Conservation (phyloP, 1,284 basidiomycete genomes). For the Kalmanozyma brasiliensis region DNA sequence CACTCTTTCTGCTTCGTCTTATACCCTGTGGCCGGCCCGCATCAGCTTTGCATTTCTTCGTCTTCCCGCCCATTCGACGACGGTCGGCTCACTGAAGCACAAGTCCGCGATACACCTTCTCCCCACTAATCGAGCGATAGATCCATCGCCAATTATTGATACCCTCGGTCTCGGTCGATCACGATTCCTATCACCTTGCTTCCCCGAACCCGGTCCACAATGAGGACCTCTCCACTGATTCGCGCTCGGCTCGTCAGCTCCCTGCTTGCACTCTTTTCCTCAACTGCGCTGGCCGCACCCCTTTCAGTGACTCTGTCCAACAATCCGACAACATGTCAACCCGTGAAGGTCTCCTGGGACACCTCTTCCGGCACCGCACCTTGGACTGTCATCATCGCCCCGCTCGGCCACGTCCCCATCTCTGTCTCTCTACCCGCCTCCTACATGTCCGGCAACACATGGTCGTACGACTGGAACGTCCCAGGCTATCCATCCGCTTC, state of each 20-base stretch:
- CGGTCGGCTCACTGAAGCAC: too few species aligned
- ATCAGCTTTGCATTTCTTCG: not conserved
- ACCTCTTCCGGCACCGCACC: conserved; percentile 39
- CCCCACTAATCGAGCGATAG: too few species aligned
- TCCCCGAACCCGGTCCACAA: not conserved
- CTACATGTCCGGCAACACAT: conserved; percentile 28
- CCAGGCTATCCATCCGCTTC: conserved; percentile 29
- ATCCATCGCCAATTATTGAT: too few species aligned
- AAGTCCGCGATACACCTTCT: not conserved
- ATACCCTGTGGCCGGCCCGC: conserved; percentile 4
- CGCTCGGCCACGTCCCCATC: conserved; percentile 37
- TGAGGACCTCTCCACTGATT: not conserved
- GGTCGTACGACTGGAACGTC: conserved; percentile 40
- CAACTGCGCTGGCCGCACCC: conserved; percentile 37
- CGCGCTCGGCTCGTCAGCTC: not conserved
- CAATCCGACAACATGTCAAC: conserved; percentile 36
- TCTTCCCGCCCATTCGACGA: not conserved
- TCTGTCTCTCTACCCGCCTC: conserved; percentile 30
- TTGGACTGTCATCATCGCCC: conserved; percentile 46
- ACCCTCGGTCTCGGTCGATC: too few species aligned
- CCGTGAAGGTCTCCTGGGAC: conserved; percentile 37
- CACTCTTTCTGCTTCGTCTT: conserved; percentile 10
- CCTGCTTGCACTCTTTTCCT: conserved; percentile 17
- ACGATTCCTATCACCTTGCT: not conserved
- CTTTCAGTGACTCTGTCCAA: conserved; percentile 30